Conservation (phyloP, 768 basidiomycete genomes). For the Pleurotus salmoneostramineus region DNA sequence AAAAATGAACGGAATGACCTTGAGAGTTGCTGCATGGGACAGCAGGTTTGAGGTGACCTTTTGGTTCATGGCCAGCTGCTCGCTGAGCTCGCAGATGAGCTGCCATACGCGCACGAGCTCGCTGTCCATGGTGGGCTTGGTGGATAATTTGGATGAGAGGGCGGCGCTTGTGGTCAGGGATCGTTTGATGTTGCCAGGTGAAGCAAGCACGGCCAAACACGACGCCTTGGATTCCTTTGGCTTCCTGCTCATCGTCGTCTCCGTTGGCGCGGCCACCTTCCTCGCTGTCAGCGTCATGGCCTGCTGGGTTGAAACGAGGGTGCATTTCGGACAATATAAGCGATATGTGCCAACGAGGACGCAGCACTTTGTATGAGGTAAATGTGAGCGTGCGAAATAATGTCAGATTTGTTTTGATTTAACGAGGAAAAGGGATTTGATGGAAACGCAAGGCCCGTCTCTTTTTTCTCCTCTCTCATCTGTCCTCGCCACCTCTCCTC, state of each 20-base stretch:
- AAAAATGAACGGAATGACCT: conserved; percentile 41
- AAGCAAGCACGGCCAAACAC: not conserved
- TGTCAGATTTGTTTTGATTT: conserved; percentile 6
- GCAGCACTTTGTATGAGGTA: not conserved
- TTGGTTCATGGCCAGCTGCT: conserved; percentile 80
- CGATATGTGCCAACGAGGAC: not conserved
- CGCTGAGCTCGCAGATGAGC: conserved; percentile 76
- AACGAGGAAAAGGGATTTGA: not conserved
- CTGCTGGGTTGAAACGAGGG: too few relatives aligned
- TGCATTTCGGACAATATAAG: too few relatives aligned
- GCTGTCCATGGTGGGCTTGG: conserved; percentile 44
- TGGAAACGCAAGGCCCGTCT: not conserved
- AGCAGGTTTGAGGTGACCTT: conserved; percentile 68
- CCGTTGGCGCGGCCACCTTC: too few relatives aligned
- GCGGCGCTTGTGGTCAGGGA: not conserved
- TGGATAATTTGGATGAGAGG: not conserved
- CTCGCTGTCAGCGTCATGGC: too few relatives aligned
- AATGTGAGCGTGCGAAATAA: conserved; percentile 3
- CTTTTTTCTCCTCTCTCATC: conserved; percentile 1
- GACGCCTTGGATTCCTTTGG: not conserved
- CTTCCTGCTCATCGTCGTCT: too few relatives aligned
- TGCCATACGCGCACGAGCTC: conserved; percentile 77
- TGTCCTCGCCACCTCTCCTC: conserved; percentile 3
- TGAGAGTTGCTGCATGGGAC: conserved; percentile 64
- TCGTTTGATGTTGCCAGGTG: not conserved